Conservation (phyloP, 495 filamentous ascomycete genomes). For the Penicillium egyptiacum region DNA sequence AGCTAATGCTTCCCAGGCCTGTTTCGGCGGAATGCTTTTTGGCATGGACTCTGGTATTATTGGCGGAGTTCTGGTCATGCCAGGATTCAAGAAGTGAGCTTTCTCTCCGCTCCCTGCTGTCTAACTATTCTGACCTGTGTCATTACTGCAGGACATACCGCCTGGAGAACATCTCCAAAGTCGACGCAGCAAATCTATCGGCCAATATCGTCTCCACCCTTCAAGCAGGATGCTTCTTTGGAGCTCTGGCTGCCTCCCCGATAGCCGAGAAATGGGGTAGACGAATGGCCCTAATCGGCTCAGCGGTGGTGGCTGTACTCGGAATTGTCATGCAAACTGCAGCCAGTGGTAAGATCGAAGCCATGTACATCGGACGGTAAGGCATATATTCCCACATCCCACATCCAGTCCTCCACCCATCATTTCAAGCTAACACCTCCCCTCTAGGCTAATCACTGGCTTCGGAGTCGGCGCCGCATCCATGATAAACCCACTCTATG, state of each 20-base stretch:
- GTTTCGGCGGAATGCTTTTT: slow-evolving; percentile 73
- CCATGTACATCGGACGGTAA: slow-evolving; percentile 66
- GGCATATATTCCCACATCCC: background rate
- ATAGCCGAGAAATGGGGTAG: slow-evolving; percentile 59
- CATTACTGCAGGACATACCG: slow-evolving; percentile 46
- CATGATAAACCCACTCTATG: slow-evolving; percentile 61
- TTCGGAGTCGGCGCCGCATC: slow-evolving; percentile 64
- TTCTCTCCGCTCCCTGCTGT: slow-evolving; percentile 14
- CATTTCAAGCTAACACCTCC: background rate
- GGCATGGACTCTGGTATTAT: slow-evolving; percentile 74
- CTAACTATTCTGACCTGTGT: background rate
- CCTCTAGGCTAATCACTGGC: slow-evolving; percentile 58
- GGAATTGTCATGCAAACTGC: slow-evolving; percentile 65
- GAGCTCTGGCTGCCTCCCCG: slow-evolving; percentile 57
- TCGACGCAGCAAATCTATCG: slow-evolving; percentile 38
- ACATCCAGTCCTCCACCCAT: too few relatives aligned
- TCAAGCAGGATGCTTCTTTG: slow-evolving; percentile 68
- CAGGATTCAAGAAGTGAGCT: slow-evolving; percentile 56
- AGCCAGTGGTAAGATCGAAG: slow-evolving; percentile 50
- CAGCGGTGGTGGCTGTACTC: slow-evolving; percentile 43
- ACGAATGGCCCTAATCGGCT: slow-evolving; percentile 52
- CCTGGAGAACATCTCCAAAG: slow-evolving; percentile 54
- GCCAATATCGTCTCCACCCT: slow-evolving; percentile 61
- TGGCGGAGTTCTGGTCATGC: slow-evolving; percentile 64
- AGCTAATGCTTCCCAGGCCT: slow-evolving; percentile 47